A percentile compares a stretch with the other conserved stretches of the same genome.
These are phyloP conservation scores for Anisodus tanguticus DNA, from an alignment of 257 asterid genomes.

Conservation along the genomic window DNA sequence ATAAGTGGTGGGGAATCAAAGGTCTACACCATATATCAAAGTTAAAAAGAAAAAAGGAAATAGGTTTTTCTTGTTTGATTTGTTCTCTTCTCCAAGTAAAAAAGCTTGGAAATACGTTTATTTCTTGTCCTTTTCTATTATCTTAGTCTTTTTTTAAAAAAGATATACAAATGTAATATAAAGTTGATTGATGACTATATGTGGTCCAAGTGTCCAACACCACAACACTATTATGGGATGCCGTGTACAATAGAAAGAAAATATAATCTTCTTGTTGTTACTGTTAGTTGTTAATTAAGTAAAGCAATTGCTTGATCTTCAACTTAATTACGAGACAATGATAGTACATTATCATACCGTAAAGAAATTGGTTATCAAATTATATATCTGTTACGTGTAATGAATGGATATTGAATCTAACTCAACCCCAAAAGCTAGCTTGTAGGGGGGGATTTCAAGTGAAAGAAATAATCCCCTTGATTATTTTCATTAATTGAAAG, in stretches of 20 bases:
- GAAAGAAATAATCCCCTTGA: no score
- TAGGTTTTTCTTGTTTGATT: background rate
- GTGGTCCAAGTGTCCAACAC: constrained; percentile 27
- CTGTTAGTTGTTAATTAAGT: background rate
- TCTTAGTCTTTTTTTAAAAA: background rate
- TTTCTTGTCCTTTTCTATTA: background rate
- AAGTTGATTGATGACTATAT: background rate
- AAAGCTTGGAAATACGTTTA: constrained; percentile 13
- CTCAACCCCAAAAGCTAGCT: no score
- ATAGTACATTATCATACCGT: background rate
- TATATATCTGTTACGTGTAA: background rate
- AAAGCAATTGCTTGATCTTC: background rate
- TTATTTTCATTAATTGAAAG: no score
- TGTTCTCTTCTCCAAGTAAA: background rate
- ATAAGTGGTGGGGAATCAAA: constrained; percentile 8
- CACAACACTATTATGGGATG: constrained; percentile 15
- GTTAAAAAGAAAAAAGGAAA: background rate
- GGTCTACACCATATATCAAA: background rate
- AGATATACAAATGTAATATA: background rate
- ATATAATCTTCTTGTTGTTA: background rate
- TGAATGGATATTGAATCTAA: no score
- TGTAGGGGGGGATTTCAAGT: no score
- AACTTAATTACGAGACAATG: background rate
- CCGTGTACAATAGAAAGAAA: constrained; percentile 5
- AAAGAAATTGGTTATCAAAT: background rate